Percentiles rank a stretch among this genome's conserved stretches.
phyloP scores from a whole-genome alignment of 108 stramenopile species.

The Cyclotella kingstonii region DNA sequence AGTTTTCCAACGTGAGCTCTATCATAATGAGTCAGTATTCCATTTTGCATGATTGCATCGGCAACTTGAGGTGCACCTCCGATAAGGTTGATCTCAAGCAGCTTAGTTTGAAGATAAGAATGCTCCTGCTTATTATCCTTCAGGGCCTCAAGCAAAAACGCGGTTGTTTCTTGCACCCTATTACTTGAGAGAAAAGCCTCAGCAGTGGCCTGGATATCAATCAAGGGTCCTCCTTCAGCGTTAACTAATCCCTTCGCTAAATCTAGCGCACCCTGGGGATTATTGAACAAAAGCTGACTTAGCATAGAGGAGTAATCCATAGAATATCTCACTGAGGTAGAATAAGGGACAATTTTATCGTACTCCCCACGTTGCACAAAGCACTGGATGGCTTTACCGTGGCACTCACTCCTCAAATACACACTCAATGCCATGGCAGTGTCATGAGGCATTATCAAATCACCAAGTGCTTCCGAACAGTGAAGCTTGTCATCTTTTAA shows the following conservation, averaged over 20 bases:
- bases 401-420: slow-evolving; percentile 93
- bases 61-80: slow-evolving; percentile 99
- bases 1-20: slow-evolving; percentile 95
- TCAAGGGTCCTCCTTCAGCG: slow-evolving; percentile 90
- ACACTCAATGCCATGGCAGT: slow-evolving; percentile 96
- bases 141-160: slow-evolving; percentile 97
- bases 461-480: slow-evolving; percentile 94
- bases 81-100: slow-evolving; percentile 99
- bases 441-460: slow-evolving; percentile 94
- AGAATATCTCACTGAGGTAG: slow-evolving; percentile 91
- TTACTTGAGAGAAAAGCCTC: slow-evolving; percentile 97
- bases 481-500: slow-evolving; percentile 96
- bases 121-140: slow-evolving; percentile 98
- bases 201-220: slow-evolving; percentile 96
- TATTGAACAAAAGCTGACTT: slow-evolving; percentile 95
- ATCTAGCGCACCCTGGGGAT: slow-evolving; percentile 97
- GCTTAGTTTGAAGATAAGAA: slow-evolving; percentile 98
- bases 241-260: slow-evolving; percentile 95
- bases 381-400: slow-evolving; percentile 98
- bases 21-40: slow-evolving; percentile 98
- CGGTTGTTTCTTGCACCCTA: slow-evolving; percentile 97
- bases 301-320: slow-evolving; percentile 97
- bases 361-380: slow-evolving; percentile 98
- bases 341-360: slow-evolving; percentile 98
- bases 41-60: slow-evolving; percentile 99